Conservation (phyloP, 179 eudicot species). For the Nepenthes alata region DNA sequence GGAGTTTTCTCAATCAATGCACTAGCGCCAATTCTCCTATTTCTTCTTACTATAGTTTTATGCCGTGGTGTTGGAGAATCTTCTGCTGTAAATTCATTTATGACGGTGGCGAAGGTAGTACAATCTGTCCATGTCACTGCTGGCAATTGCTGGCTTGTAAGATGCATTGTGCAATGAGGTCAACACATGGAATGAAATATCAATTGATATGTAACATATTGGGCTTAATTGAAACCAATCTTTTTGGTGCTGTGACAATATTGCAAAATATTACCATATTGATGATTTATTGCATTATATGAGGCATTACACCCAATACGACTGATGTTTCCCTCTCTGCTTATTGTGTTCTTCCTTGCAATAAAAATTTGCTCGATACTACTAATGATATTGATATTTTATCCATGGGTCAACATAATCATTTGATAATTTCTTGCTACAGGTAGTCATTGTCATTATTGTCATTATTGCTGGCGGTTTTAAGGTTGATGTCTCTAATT, state of each 20-base stretch:
- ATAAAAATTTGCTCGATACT: too few species aligned
- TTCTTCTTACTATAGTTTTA: constrained; percentile 53
- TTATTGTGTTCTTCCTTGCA: too few species aligned
- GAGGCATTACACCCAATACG: too few species aligned
- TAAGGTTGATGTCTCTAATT: constrained; percentile 78
- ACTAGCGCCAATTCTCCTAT: constrained; percentile 65
- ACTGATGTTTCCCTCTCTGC: too few species aligned
- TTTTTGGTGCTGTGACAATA: too few species aligned
- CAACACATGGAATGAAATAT: too few species aligned
- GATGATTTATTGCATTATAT: too few species aligned
- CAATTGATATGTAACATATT: too few species aligned
- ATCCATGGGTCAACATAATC: background rate
- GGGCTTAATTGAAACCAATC: too few species aligned
- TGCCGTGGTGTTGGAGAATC: constrained; percentile 93
- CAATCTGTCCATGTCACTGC: background rate
- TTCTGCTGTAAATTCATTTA: constrained; percentile 60
- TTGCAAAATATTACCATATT: too few species aligned
- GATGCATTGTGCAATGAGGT: constrained; percentile 4
- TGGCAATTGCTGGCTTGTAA: background rate
- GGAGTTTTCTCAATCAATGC: constrained; percentile 56
- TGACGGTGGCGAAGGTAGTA: constrained; percentile 76
- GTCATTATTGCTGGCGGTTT: constrained; percentile 69
- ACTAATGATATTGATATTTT: too few species aligned
- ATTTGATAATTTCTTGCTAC: constrained; percentile 11
- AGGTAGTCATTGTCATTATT: constrained; percentile 77